Evolutionary conservation across 805 yeast genomes (phyloP), one percentile per base, ranked within the genome.

Genomic region (Starmerella scarabaei): DNA sequence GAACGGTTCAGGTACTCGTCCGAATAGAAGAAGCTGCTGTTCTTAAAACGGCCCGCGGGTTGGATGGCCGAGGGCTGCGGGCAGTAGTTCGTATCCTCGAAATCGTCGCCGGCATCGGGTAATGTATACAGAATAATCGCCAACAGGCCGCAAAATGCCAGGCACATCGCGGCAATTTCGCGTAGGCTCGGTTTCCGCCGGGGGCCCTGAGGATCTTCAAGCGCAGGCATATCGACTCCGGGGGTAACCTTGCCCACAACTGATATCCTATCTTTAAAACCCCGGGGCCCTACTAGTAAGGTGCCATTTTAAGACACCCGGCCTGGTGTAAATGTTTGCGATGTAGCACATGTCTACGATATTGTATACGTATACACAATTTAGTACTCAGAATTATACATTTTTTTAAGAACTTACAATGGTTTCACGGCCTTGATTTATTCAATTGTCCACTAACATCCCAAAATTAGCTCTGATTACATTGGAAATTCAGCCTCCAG

Each of bases 141-240:
- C 18, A 51, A 30, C 26, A 52, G 30, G 34, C 40, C 37, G 11
- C 42, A 20, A 21, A 50, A 45, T 12, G 47, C 41, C 8, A 41
- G 37, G 3, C 30, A 44, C 53, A 51, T 47, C 16, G 43, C 35
- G 30, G 48, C 48, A n/a, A 51, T 36, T 44, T 52, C 55, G 18
- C 30, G 26, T 4, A 42, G 49, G 12, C 51, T 43, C n/a, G n/a
- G n/a, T 19, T 54, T 40, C 17, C 48, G 46, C 18, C 40, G 31
- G 8, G 27, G 27, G 12, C 27, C 27, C 12, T 12, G 27, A 24
- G 8, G 12, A 12, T 24, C 27, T 24, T 8, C n/a, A n/a, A n/a
- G n/a, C n/a, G n/a, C 7, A 35, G 27, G 21, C 33, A 29, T 23
- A 21, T 37, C 14, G 29, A 21, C n/a, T n/a, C n/a, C n/a, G n/a